Evolutionary conservation across 2,329 filamentous ascomycete species (phyloP), one percentile per base, ranked within the genome.

Genomic region (Aspergillus brunneoviolaceus): DNA sequence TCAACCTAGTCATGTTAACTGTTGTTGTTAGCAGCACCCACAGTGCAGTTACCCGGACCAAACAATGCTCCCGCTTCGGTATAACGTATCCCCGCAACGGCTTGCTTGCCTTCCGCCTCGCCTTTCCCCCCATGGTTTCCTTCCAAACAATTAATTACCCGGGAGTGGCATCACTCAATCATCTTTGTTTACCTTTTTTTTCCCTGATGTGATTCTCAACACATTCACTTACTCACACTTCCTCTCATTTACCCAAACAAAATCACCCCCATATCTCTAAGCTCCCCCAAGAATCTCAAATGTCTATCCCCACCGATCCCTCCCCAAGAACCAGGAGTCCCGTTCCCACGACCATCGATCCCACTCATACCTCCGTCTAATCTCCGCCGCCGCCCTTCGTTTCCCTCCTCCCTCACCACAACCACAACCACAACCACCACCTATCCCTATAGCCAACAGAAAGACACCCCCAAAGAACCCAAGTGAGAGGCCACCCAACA

Each of bases 21-120:
- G 16, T 45, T 19, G 39, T 47, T 19, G 39, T 5, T 45, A 16
- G 14, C 14, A 45, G 39, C 14, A 45, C 33, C 14, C 14, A 49
- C 51, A 35, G 51, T 35, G 16, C 16, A 23, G 51, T 27, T 51
- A 21, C 2, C 45, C 50, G 27, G 33, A 53, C 42, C 23, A 31
- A 45, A 45, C 16, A 45, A 16, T 45, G n/a, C 9, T 45, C 42
- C 60, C 51, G 59, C 52, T 23, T 66, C 71, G 73, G 73, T 64
- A 67, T 57, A 74, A 72, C 65, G 60, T 74, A 72, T 66, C 59
- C 64, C 73, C 73, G 73, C 42, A 35, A 48, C 49, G 27, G 29
- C 52, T 57, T n/a, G 48, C 55, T 55, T 49, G n/a, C 55, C 55
- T 60, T 49, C 48, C 33, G 21, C 50, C 31, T 49, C 27, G 16